Evolutionary conservation across 2,329 filamentous ascomycete species (phyloP).

Genomic region (Diaporthe vaccinii): DNA sequence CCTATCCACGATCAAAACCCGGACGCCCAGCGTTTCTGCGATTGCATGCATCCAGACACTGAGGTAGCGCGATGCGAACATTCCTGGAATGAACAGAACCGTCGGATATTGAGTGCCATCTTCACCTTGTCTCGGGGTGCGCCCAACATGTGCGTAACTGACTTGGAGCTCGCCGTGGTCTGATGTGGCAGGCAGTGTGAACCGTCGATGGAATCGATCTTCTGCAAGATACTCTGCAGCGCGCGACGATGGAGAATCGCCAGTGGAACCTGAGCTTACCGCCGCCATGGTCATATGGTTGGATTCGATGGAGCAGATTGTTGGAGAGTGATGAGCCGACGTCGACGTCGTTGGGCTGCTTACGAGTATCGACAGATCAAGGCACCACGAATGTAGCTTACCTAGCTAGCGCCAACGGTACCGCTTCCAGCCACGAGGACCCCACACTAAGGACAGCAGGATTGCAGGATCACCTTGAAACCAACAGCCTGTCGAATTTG

Average conservation of each 20-base stretch:
- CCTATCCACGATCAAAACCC: slow-evolving; percentile 38
- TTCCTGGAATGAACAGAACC: slow-evolving; percentile 40
- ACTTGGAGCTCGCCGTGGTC: slow-evolving; percentile 42
- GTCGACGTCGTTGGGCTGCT: background rate
- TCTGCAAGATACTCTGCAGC: slow-evolving; percentile 17
- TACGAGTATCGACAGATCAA: background rate
- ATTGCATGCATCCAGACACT: slow-evolving; percentile 36
- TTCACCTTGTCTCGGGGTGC: background rate
- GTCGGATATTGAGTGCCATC: slow-evolving; percentile 4
- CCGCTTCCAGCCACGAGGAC: background rate
- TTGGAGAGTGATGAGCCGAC: background rate
- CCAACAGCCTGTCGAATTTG: too few relatives aligned
- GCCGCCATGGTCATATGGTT: background rate
- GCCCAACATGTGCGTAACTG: slow-evolving; percentile 39
- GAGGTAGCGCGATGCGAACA: slow-evolving; percentile 44
- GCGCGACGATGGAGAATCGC: background rate
- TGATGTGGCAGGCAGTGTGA: slow-evolving; percentile 40
- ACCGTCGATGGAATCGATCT: slow-evolving; percentile 39
- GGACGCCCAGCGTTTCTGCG: slow-evolving; percentile 39
- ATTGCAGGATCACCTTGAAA: background rate
- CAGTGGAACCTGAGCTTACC: background rate
- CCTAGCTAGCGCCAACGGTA: background rate
- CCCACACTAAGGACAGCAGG: background rate
- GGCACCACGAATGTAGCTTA: background rate
- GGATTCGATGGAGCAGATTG: background rate